These are phyloP conservation scores for Aspergillus oerlinghausenensis DNA, from an alignment of 2,329 filamentous ascomycete species.

Conservation along the genomic window DNA sequence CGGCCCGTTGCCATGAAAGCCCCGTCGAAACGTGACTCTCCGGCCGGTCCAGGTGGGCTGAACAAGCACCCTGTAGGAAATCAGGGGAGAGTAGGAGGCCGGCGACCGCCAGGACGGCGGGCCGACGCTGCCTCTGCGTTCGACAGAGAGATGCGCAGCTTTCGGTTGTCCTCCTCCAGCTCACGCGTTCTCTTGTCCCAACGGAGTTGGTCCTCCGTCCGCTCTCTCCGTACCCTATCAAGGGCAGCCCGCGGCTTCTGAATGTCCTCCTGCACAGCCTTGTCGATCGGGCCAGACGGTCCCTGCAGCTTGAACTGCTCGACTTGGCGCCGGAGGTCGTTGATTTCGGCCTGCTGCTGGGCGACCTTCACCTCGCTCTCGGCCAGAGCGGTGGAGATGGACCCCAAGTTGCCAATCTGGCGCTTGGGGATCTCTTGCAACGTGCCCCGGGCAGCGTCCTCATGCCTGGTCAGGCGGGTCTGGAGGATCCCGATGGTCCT, in stretches of 20 bases:
- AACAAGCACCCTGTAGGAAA: not conserved
- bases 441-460: not conserved
- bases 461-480: constrained; percentile 8
- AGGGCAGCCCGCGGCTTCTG: constrained; percentile 8
- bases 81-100: not conserved
- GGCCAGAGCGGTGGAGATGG: constrained; percentile 11
- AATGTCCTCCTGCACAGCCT: constrained; percentile 7
- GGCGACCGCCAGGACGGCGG: not conserved
- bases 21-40: not conserved
- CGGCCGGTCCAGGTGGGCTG: not conserved
- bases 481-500: constrained; percentile 10
- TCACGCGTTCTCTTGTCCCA: constrained; percentile 9
- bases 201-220: constrained; percentile 12
- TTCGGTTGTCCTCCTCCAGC: constrained; percentile 14
- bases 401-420: constrained; percentile 7
- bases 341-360: constrained; percentile 9
- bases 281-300: not conserved
- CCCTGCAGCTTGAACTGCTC: constrained; percentile 1
- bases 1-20: not conserved
- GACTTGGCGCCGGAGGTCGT: constrained; percentile 9
- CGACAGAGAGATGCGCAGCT: constrained; percentile 16
- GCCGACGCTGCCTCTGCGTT: constrained; percentile 1
- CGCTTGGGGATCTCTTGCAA: constrained; percentile 13
- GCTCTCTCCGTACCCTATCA: constrained; percentile 9
- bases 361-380: constrained; percentile 10